Percentiles rank a stretch among this genome's conserved stretches.
phyloP scores from a whole-genome alignment of 352 stramenopile genomes.

The Phytophthora vignae region DNA sequence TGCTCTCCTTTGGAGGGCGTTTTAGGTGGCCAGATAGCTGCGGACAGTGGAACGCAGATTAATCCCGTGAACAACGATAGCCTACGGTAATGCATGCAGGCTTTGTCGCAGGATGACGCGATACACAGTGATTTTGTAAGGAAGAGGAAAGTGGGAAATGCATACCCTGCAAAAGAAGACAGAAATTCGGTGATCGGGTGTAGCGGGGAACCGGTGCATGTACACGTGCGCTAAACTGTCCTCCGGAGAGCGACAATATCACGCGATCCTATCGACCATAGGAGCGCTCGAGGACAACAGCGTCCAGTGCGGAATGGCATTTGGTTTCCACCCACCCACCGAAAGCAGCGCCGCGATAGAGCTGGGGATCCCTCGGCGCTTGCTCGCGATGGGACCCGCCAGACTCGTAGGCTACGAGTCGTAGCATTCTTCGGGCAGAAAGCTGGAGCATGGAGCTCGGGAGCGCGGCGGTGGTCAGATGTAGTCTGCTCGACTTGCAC shows the following conservation, averaged over 20 bases:
- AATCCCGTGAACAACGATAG: background rate
- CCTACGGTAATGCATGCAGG: background rate
- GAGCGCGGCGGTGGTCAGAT: slow-evolving; percentile 13
- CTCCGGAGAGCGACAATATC: background rate
- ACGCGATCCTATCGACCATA: background rate
- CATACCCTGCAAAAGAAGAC: background rate
- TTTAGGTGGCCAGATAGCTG: background rate
- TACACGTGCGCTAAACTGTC: background rate
- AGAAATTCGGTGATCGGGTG: background rate
- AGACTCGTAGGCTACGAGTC: too few species aligned
- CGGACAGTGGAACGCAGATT: background rate
- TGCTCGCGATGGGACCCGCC: background rate
- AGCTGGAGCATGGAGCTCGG: background rate
- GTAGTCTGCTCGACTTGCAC: slow-evolving; percentile 10
- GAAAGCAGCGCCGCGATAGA: background rate
- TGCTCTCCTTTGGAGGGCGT: too few species aligned
- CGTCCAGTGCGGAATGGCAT: background rate
- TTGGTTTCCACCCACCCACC: background rate
- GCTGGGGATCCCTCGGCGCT: too few species aligned
- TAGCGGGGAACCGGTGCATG: background rate
- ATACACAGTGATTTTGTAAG: background rate
- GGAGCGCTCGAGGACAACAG: background rate
- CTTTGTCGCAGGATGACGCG: background rate
- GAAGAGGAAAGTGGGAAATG: background rate
- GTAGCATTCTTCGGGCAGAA: background rate